Percentiles rank a stretch among this genome's conserved stretches.
These are phyloP conservation scores for Corinectria fuckeliana DNA, from an alignment of 2,329 filamentous ascomycete species.

Conservation along the genomic window DNA sequence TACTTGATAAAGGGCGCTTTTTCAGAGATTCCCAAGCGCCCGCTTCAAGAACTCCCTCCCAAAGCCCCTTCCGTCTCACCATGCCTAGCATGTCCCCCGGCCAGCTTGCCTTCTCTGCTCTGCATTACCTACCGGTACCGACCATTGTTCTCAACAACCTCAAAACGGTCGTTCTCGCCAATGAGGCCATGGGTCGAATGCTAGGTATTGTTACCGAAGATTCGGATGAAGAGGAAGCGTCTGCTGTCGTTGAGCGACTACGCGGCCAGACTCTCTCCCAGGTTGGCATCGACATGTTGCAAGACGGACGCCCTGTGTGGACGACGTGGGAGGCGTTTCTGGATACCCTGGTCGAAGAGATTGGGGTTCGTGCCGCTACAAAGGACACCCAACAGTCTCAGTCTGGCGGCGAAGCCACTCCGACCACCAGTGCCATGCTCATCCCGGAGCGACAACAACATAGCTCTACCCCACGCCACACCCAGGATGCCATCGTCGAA, in stretches of 20 bases:
- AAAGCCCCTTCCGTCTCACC: conserved; percentile 47
- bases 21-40: conserved; percentile 41
- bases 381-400: conserved; percentile 31
- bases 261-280: conserved; percentile 71
- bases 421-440: conserved; percentile 39
- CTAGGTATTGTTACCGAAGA: conserved; percentile 62
- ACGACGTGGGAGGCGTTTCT: conserved; percentile 66
- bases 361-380: conserved; percentile 41
- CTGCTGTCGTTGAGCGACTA: conserved; percentile 63
- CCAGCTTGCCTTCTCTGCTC: conserved; percentile 68
- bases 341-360: conserved; percentile 57
- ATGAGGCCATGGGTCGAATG: conserved; percentile 76
- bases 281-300: conserved; percentile 75
- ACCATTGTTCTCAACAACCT: conserved; percentile 70
- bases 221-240: conserved; percentile 48
- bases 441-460: conserved; percentile 44
- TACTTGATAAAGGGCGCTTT: conserved; percentile 42
- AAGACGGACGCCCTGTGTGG: conserved; percentile 68
- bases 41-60: conserved; percentile 44
- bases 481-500: conserved; percentile 70
- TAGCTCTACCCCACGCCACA: conserved; percentile 36
- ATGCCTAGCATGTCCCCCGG: conserved; percentile 58
- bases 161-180: conserved; percentile 76
- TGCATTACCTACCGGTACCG: conserved; percentile 78
- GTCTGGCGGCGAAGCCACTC: conserved; percentile 44